Evolutionary conservation across 2,329 filamentous ascomycete species (phyloP).

Genomic region (Xylariaceae sp.): DNA sequence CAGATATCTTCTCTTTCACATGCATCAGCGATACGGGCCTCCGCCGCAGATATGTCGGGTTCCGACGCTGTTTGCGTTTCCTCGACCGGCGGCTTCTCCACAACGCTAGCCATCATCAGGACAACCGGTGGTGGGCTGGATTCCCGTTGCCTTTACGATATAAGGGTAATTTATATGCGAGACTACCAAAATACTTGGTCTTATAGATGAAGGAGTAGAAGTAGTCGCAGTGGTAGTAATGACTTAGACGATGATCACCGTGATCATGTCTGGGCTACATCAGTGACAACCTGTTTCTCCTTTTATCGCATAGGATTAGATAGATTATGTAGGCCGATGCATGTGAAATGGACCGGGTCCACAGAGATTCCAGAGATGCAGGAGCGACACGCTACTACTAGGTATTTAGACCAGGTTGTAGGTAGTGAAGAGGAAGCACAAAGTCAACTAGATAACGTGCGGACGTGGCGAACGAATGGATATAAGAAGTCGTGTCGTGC

Average conservation of each 20-base stretch:
- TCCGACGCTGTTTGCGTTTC: slow-evolving; percentile 15
- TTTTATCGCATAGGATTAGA: not conserved
- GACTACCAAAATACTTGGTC: not conserved
- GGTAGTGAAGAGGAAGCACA: not conserved
- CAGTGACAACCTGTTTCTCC: not conserved
- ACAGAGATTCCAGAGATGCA: slow-evolving; percentile 1
- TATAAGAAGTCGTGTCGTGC: not conserved
- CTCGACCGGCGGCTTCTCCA: slow-evolving; percentile 14
- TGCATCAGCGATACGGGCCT: slow-evolving; percentile 52
- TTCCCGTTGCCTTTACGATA: no score
- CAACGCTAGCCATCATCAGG: slow-evolving; percentile 19
- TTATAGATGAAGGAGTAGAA: not conserved
- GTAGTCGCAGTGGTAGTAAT: not conserved
- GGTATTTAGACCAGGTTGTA: not conserved
- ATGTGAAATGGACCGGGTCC: slow-evolving; percentile 1
- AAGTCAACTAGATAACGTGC: not conserved
- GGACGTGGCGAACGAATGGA: not conserved
- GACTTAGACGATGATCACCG: not conserved
- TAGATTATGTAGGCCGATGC: not conserved
- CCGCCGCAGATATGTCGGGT: slow-evolving; percentile 21
- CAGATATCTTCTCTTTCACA: slow-evolving; percentile 54
- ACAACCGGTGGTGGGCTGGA: no score
- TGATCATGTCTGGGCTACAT: not conserved
- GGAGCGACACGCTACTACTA: not conserved
- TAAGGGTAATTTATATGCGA: not conserved